Evolutionary conservation across 148 eudicot genomes (phyloP).

Genomic region (Arbutus unedo): DNA sequence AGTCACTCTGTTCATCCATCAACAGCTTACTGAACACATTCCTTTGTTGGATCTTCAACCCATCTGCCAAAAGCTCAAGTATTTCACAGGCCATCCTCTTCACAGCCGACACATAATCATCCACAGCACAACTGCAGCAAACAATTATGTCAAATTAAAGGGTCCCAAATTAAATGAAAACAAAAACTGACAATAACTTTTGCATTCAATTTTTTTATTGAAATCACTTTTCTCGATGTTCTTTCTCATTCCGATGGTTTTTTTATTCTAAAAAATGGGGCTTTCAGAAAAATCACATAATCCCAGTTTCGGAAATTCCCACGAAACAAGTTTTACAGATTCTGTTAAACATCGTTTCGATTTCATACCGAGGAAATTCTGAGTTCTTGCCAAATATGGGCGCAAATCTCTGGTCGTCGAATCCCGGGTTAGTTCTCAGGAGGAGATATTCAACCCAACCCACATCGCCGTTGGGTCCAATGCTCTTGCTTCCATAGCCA

Average conservation of each 20-base stretch:
- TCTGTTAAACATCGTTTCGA: neutral
- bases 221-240: no score
- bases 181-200: no score
- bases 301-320: neutral
- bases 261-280: no score
- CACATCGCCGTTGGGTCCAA: conserved; percentile 52
- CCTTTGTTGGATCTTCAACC: conserved; percentile 33
- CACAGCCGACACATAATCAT: conserved; percentile 38
- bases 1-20: conserved; percentile 57
- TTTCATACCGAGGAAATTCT: conserved; percentile 28
- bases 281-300: neutral
- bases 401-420: conserved; percentile 19
- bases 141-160: neutral
- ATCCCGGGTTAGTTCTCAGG: conserved; percentile 26
- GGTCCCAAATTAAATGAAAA: no score
- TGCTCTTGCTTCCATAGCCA: conserved; percentile 55
- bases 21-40: conserved; percentile 44
- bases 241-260: neutral
- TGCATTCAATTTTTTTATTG: no score
- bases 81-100: conserved; percentile 53
- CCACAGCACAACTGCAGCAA: conserved; percentile 28
- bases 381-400: conserved; percentile 28
- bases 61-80: conserved; percentile 51
- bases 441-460: conserved; percentile 62
- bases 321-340: neutral